Conservation (phyloP, 2,329 filamentous ascomycete genomes). For the Diaporthe eres region DNA sequence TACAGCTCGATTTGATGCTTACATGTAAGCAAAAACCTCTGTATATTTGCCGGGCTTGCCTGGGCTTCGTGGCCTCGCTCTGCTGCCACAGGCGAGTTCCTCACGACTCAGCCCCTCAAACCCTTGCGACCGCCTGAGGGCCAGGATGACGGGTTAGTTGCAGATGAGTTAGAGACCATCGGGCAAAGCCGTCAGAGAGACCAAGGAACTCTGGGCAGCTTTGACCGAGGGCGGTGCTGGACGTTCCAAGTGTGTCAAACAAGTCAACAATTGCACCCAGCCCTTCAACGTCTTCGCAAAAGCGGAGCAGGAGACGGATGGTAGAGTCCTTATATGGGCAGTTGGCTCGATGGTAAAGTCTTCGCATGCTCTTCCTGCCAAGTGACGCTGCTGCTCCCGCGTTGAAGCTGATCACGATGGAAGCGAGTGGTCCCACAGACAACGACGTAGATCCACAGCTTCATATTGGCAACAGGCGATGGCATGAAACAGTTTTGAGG, state of each 20-base stretch:
- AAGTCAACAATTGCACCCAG: background rate
- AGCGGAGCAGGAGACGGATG: background rate
- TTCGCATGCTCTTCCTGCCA: background rate
- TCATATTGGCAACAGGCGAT: background rate
- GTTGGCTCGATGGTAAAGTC: background rate
- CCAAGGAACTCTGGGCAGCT: background rate
- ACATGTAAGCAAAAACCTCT: background rate
- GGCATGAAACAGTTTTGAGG: no score
- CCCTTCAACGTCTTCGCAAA: background rate
- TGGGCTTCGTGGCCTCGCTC: background rate
- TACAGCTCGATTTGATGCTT: background rate
- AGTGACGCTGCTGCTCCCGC: background rate
- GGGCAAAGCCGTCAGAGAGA: background rate
- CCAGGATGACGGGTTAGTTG: background rate
- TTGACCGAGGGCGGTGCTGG: background rate
- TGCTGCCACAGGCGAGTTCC: background rate
- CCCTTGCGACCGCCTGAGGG: background rate
- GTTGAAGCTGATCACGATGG: background rate
- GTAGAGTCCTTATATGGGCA: background rate
- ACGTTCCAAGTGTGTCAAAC: background rate
- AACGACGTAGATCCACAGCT: background rate
- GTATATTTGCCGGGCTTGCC: background rate
- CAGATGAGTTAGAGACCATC: background rate
- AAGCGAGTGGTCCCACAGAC: background rate
- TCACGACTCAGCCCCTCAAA: background rate